Base-by-base conservation (phyloP, 306 rosid species). In the Casuarina glauca region DNA sequence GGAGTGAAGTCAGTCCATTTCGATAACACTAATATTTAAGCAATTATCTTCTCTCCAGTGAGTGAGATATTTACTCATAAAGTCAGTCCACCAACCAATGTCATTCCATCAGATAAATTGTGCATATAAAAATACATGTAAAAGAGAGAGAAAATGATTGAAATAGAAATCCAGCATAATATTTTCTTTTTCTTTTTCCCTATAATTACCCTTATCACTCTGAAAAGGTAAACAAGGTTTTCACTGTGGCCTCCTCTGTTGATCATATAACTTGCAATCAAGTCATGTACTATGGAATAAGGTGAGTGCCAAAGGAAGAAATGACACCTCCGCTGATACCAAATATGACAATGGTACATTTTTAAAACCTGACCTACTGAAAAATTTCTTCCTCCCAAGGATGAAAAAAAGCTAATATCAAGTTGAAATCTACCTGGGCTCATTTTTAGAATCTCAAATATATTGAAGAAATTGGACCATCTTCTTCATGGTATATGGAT, bases 1-100 rank as follows among this genome's bases (percentile, higher is more conserved):
- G 78, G 82, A n/a, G 26, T 26, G 50, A 39, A 13, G 19, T 32
- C 75, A 10, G 41, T 74, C 78, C 60, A 6, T n/a, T 55, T 53
- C 39, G 67, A 35, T 51, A 52, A 42, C 77, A 9, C 48, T 51
- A 77, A 54, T 57, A 60, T 57, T 19, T 32, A 17, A 76, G 68
- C 58, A 44, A 67, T 45, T 70, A 38, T 58, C 74, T 57, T 32
- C 17, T 38, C 41, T 10, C n/a, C 62, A 6, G 64, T 69, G 10
- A 42, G 12, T 74, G 42, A 61, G 54, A 41, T 41, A 15, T 16
- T 26, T 2, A 39, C n/a, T 64, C 16, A 48, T 64, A 39, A 7
- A 39, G 70, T 9, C 39, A 38, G 1, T 52, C 58, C n/a, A 52
- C 58, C 58, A 16, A 16, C 5, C 38, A 61, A 61, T 61, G 67